phyloP scores from a whole-genome alignment of 768 basidiomycete species.

The Termitomyces sp. region DNA sequence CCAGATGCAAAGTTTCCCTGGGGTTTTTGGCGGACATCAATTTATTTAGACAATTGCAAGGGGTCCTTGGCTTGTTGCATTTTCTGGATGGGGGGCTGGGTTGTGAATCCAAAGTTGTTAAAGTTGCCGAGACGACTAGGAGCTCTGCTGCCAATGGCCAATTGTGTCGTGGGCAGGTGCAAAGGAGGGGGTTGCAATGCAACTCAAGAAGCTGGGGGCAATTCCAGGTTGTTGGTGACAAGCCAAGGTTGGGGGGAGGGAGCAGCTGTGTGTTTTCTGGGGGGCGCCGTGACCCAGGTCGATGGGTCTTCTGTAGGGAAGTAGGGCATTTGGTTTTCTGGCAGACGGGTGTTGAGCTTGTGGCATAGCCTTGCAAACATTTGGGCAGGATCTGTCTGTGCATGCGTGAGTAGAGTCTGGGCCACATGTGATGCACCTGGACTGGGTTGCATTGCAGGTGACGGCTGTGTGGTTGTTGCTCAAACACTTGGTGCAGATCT shows the following conservation, averaged over 20 bases:
- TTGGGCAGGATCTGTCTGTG: background rate
- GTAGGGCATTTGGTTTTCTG: slow-evolving; percentile 11
- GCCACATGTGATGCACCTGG: background rate
- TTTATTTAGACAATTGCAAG: too few relatives aligned
- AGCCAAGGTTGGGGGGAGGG: background rate
- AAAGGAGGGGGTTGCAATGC: too few relatives aligned
- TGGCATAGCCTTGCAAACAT: background rate
- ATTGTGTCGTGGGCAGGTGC: too few relatives aligned
- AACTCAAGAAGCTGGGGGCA: too few relatives aligned
- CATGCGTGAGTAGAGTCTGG: slow-evolving; percentile 4
- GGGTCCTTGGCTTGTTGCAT: too few relatives aligned
- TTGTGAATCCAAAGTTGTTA: too few relatives aligned
- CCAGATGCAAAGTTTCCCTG: too few relatives aligned
- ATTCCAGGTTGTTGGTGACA: background rate
- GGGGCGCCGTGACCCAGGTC: background rate
- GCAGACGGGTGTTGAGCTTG: background rate
- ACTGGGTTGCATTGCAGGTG: background rate
- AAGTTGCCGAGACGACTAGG: too few relatives aligned
- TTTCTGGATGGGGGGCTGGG: too few relatives aligned
- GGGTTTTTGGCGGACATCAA: too few relatives aligned
- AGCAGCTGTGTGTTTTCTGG: too few relatives aligned
- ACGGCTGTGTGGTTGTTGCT: background rate
- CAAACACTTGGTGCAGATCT: background rate
- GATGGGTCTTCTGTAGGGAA: slow-evolving; percentile 2
- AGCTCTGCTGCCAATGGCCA: too few relatives aligned